These are phyloP conservation scores for Jatropha curcas DNA, from an alignment of 345 rosid genomes.

Conservation along the genomic window DNA sequence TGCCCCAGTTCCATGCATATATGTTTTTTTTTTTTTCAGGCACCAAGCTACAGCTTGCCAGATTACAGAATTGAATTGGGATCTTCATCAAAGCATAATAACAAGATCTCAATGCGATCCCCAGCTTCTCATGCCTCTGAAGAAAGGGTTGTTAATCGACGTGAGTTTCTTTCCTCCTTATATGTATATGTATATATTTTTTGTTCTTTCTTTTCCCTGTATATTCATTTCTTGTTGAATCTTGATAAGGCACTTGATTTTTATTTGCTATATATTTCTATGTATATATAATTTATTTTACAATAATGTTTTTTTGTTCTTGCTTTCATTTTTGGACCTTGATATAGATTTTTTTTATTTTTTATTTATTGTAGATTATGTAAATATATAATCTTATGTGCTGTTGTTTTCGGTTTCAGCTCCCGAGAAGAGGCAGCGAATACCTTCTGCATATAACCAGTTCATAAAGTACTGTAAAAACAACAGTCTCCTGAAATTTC, in stretches of 20 bases:
- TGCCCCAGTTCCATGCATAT: background rate
- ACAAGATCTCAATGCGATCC: slow-evolving; percentile 49
- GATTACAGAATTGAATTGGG: slow-evolving; percentile 57
- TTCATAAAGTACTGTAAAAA: slow-evolving; percentile 69
- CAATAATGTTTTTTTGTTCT: too few species aligned
- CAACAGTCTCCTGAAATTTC: slow-evolving; percentile 3
- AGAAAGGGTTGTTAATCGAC: slow-evolving; percentile 69
- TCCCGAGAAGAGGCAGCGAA: slow-evolving; percentile 97
- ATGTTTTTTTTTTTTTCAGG: slow-evolving; percentile 27
- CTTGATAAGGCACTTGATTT: too few species aligned
- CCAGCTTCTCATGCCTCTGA: slow-evolving; percentile 33
- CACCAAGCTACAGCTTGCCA: slow-evolving; percentile 37
- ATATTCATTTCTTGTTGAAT: too few species aligned
- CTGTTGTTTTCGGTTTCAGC: slow-evolving; percentile 52
- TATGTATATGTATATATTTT: too few species aligned
- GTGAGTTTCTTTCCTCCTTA: slow-evolving; percentile 51
- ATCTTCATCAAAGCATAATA: slow-evolving; percentile 64
- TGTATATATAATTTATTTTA: too few species aligned
- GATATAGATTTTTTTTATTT: background rate
- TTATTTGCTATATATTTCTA: too few species aligned
- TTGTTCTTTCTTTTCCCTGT: background rate
- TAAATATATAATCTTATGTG: slow-evolving; percentile 3
- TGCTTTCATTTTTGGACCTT: background rate
- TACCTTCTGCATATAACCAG: slow-evolving; percentile 97
- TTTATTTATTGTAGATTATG: too few species aligned